phyloP scores from a whole-genome alignment of 371 early-diverging fungal species.

The Thermomucor indicae-seudaticae region DNA sequence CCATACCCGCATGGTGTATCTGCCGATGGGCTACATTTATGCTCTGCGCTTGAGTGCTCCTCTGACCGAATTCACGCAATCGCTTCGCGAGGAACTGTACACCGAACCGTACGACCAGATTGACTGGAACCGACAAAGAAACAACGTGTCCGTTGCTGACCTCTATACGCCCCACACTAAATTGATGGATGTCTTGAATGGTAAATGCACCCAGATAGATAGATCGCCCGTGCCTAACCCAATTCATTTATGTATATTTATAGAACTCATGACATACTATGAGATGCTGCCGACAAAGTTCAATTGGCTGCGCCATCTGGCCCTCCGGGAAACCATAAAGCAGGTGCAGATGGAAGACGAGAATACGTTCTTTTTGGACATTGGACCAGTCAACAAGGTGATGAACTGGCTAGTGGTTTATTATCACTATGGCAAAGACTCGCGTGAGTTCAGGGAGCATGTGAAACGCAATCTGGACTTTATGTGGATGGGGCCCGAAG shows the following conservation, averaged over 20 bases:
- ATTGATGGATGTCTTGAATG: constrained; percentile 72
- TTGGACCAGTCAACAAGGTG: constrained; percentile 93
- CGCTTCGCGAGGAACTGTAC: constrained; percentile 87
- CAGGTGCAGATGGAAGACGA: constrained; percentile 88
- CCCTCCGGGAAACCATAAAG: constrained; percentile 70
- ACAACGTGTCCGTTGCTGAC: constrained; percentile 82
- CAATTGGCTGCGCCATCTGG: constrained; percentile 61
- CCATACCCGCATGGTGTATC: constrained; percentile 85
- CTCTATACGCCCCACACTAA: constrained; percentile 83
- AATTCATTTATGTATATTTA: background rate
- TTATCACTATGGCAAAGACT: constrained; percentile 87
- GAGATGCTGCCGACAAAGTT: constrained; percentile 51
- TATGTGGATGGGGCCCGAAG: constrained; percentile 86
- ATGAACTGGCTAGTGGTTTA: constrained; percentile 86
- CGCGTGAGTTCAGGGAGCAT: constrained; percentile 74
- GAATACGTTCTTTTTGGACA: constrained; percentile 84
- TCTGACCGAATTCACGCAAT: constrained; percentile 61
- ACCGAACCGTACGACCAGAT: constrained; percentile 77
- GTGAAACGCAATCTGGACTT: constrained; percentile 74
- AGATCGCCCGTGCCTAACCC: background rate
- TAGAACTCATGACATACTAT: constrained; percentile 59
- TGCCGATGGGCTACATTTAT: constrained; percentile 94
- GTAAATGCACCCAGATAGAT: constrained; percentile 21
- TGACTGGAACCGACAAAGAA: constrained; percentile 76
- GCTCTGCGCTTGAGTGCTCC: constrained; percentile 63